Conservation (phyloP, 2,329 filamentous ascomycete species). For the Mollisiaceae sp. region DNA sequence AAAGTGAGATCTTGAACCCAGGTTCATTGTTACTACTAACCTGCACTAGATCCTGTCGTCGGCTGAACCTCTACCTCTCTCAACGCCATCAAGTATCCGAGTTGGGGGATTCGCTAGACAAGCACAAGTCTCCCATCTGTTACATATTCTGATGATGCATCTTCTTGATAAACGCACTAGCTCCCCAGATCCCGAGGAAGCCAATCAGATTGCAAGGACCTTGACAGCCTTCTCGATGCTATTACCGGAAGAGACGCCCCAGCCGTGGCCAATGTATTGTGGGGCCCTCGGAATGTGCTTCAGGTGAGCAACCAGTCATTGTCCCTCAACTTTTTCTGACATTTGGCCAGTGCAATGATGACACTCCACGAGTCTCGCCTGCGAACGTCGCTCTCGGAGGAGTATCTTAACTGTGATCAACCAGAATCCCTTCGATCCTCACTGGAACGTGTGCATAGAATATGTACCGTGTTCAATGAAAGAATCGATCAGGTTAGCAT, state of each 20-base stretch:
- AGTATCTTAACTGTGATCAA: neutral
- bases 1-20: constrained; percentile 10
- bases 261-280: constrained; percentile 32
- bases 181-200: constrained; percentile 21
- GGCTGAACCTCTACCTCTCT: constrained; percentile 24
- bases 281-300: constrained; percentile 33
- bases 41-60: constrained; percentile 21
- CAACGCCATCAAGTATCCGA: constrained; percentile 27
- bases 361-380: constrained; percentile 25
- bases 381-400: neutral
- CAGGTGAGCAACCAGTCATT: constrained; percentile 12
- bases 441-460: constrained; percentile 18
- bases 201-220: constrained; percentile 30
- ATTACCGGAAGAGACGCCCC: constrained; percentile 31
- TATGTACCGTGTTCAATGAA: constrained; percentile 22
- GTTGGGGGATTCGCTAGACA: constrained; percentile 31
- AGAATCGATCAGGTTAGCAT: constrained; percentile 22
- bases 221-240: constrained; percentile 27
- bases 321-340: neutral
- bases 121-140: constrained; percentile 31
- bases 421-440: constrained; percentile 25
- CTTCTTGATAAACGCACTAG: constrained; percentile 13
- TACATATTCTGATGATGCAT: constrained; percentile 25
- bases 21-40: neutral
- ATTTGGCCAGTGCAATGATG: constrained; percentile 25